phyloP scores from a whole-genome alignment of 768 basidiomycete genomes.

The Mycena epipterygia region DNA sequence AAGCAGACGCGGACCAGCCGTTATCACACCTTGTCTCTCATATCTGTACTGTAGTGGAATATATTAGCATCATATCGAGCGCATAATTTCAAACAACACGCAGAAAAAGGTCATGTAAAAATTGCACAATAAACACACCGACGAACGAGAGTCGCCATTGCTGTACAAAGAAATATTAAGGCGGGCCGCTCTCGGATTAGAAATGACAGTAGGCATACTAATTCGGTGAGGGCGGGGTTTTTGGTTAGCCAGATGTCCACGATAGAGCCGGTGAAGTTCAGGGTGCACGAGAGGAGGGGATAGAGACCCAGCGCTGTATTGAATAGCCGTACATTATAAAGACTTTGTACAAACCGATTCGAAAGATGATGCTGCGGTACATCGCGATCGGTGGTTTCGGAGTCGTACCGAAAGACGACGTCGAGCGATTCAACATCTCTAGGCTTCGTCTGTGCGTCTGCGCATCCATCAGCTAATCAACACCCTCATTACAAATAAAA shows the following conservation, averaged over 20 bases:
- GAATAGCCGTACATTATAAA: background rate
- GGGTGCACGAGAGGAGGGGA: background rate
- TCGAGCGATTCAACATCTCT: background rate
- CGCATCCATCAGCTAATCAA: background rate
- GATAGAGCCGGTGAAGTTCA: too few species aligned
- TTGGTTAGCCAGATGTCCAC: too few species aligned
- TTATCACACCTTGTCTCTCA: too few species aligned
- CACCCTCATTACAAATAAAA: background rate
- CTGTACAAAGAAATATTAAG: background rate
- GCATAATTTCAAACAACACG: too few species aligned
- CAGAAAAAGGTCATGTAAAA: too few species aligned
- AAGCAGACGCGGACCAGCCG: too few species aligned
- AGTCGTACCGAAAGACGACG: background rate
- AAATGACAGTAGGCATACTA: background rate
- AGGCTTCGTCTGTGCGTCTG: background rate
- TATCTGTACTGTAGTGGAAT: too few species aligned
- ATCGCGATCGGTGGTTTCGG: background rate
- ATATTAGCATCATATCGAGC: too few species aligned
- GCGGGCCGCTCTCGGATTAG: background rate
- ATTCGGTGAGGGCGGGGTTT: too few species aligned
- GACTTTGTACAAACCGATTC: background rate
- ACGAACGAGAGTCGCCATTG: background rate
- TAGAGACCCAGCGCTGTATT: too few species aligned
- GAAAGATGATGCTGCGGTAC: background rate
- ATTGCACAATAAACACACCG: conserved; percentile 1